Conservation (phyloP, 2,329 filamentous ascomycete genomes). For the Epicoccum nigrum region DNA sequence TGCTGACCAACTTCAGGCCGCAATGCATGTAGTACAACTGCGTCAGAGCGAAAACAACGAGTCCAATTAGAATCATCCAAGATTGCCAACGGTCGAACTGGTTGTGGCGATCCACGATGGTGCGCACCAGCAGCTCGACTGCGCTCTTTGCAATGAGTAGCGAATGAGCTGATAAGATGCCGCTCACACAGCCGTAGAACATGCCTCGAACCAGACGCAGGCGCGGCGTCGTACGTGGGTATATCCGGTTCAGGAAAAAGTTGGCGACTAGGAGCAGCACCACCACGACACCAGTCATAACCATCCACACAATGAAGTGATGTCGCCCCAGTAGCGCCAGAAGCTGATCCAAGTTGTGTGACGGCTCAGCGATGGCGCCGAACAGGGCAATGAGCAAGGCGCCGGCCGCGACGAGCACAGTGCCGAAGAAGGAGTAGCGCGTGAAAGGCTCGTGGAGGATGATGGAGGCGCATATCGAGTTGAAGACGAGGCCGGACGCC, state of each 20-base stretch:
- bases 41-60: slow-evolving; percentile 80
- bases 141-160: slow-evolving; percentile 94
- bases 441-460: slow-evolving; percentile 95
- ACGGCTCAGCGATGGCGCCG: slow-evolving; percentile 90
- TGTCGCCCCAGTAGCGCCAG: slow-evolving; percentile 74
- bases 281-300: slow-evolving; percentile 76
- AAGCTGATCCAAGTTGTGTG: slow-evolving; percentile 84
- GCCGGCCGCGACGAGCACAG: slow-evolving; percentile 82
- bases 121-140: slow-evolving; percentile 89
- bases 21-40: slow-evolving; percentile 96
- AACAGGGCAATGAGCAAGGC: slow-evolving; percentile 94
- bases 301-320: slow-evolving; percentile 89
- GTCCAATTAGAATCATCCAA: slow-evolving; percentile 84
- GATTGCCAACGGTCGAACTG: slow-evolving; percentile 96
- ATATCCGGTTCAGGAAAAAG: slow-evolving; percentile 47
- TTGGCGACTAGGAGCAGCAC: slow-evolving; percentile 65
- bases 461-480: slow-evolving; percentile 94
- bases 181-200: slow-evolving; percentile 84
- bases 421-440: slow-evolving; percentile 88
- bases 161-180: slow-evolving; percentile 91
- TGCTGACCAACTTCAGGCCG: slow-evolving; percentile 92
- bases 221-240: slow-evolving; percentile 59
- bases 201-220: slow-evolving; percentile 81
- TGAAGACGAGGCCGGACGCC: slow-evolving; percentile 91
- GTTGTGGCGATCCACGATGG: slow-evolving; percentile 82